Conservation (phyloP, 257 asterid species). For the Solanum acaule region DNA sequence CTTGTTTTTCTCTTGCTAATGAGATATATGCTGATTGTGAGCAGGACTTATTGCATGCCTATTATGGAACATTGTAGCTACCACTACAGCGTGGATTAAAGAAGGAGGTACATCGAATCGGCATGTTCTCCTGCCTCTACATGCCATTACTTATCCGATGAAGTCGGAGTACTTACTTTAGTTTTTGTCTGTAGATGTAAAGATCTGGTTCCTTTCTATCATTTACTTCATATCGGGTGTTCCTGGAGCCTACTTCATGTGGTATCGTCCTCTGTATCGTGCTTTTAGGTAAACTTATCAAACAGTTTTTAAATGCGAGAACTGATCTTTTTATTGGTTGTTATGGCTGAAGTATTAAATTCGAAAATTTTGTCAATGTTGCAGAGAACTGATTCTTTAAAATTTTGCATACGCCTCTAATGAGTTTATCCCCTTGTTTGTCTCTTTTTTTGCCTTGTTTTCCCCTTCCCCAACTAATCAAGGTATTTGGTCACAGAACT, state of each 20-base stretch:
- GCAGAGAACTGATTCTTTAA: neutral
- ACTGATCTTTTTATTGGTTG: neutral
- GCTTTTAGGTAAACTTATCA: conserved; percentile 57
- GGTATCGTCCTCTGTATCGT: conserved; percentile 98
- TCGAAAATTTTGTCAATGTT: neutral
- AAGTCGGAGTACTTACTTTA: neutral
- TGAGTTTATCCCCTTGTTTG: neutral
- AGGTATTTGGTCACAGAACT: conserved; percentile 37
- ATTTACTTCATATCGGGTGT: conserved; percentile 93
- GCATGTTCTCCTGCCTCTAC: neutral
- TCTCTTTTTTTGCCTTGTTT: neutral
- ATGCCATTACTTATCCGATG: neutral
- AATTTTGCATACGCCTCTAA: neutral
- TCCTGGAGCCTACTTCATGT: conserved; percentile 89
- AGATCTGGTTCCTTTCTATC: conserved; percentile 85
- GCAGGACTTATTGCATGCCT: conserved; percentile 72
- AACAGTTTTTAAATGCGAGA: neutral
- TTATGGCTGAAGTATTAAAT: neutral
- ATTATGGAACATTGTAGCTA: conserved; percentile 75
- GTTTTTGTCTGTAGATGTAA: conserved; percentile 15
- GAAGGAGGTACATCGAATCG: conserved; percentile 46
- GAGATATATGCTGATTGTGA: conserved; percentile 9
- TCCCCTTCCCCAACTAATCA: neutral
- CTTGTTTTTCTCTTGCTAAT: neutral
- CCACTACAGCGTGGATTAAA: conserved; percentile 89